Percentiles rank a stretch among this genome's conserved stretches.
Evolutionary conservation across 345 rosid species (phyloP).

Genomic region (Corymbia maculata): DNA sequence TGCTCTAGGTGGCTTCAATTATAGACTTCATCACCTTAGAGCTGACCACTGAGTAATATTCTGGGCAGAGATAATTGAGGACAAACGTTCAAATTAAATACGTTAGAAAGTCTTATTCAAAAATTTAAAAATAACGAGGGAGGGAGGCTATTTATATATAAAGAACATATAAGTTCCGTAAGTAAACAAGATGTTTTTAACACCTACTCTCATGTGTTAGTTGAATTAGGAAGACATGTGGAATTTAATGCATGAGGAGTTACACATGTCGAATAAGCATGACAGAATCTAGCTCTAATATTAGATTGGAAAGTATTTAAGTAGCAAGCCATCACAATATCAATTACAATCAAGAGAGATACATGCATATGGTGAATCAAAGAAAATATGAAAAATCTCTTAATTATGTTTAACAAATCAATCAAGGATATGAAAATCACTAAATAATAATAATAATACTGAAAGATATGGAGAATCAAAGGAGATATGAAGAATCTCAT

Average conservation of each 20-base stretch:
- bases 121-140: background rate
- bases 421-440: background rate
- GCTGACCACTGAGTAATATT: background rate
- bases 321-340: background rate
- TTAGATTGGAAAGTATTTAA: background rate
- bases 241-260: background rate
- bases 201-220: background rate
- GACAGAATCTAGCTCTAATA: background rate
- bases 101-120: background rate
- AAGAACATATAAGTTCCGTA: background rate
- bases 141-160: background rate
- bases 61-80: background rate
- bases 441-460: accelerated
- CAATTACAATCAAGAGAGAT: background rate
- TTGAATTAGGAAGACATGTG: background rate
- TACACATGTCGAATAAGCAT: background rate
- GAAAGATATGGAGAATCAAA: background rate
- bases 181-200: background rate
- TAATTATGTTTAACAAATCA: background rate
- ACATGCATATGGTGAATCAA: background rate
- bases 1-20: background rate
- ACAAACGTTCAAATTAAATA: background rate
- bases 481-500: background rate
- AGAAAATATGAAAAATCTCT: background rate
- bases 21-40: background rate